These are phyloP conservation scores for Suillus spraguei DNA, from an alignment of 768 basidiomycete species.

Conservation along the genomic window DNA sequence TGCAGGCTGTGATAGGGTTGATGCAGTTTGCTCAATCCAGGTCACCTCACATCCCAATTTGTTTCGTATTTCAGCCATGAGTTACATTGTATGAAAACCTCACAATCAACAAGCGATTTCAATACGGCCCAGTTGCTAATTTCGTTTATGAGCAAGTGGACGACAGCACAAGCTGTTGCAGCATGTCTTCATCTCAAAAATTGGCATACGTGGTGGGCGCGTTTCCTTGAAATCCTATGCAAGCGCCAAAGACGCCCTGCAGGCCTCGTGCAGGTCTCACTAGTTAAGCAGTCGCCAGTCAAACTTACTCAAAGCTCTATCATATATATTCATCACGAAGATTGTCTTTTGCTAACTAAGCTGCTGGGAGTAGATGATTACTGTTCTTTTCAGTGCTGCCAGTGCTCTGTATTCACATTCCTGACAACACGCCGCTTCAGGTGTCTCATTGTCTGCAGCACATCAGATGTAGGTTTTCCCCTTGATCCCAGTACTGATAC, in stretches of 20 bases:
- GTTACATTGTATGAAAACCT: background rate
- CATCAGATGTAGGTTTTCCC: background rate
- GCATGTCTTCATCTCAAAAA: background rate
- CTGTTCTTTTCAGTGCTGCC: background rate
- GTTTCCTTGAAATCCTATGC: background rate
- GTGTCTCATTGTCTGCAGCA: background rate
- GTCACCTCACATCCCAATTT: background rate
- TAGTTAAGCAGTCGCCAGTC: background rate
- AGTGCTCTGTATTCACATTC: background rate
- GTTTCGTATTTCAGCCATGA: background rate
- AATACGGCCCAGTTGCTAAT: background rate
- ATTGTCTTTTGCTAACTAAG: background rate
- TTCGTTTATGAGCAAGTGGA: background rate
- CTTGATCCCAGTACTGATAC: too few species aligned
- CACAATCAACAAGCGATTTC: background rate
- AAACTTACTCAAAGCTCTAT: background rate
- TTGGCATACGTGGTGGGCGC: too few species aligned
- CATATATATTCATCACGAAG: background rate
- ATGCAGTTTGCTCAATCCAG: background rate
- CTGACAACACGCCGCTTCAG: slow-evolving; percentile 2
- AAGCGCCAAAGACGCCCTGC: background rate
- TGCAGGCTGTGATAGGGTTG: background rate
- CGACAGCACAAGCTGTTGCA: background rate
- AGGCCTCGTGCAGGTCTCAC: background rate
- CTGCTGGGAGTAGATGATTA: background rate